Percentiles rank a stretch among this genome's conserved stretches.
Evolutionary conservation across 177 flowering plant species (phyloP).

Genomic region (Vitis hybrid): DNA sequence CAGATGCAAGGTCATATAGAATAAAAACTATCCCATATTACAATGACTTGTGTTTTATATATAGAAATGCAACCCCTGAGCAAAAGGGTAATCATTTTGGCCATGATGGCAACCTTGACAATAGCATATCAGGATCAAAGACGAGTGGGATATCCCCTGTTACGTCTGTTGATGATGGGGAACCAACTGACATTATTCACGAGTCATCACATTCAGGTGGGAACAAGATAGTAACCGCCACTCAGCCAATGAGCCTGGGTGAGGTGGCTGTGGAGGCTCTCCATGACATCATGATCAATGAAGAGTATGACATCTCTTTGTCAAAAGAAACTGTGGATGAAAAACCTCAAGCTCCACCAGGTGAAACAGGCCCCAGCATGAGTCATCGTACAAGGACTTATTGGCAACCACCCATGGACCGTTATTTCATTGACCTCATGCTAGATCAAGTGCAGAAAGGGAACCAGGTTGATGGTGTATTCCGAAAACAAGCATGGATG

Average conservation of each 20-base stretch:
- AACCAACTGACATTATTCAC: slow-evolving; percentile 9
- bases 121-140: not conserved
- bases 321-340: slow-evolving; percentile 19
- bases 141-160: too few species aligned
- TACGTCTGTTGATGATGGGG: slow-evolving; percentile 1
- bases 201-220: slow-evolving; percentile 8
- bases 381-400: slow-evolving; percentile 45
- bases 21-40: slow-evolving; percentile 50
- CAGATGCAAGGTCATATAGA: slow-evolving; percentile 48
- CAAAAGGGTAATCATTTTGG: slow-evolving; percentile 13
- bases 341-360: slow-evolving; percentile 10
- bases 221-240: not conserved
- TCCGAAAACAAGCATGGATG: slow-evolving; percentile 58
- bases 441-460: slow-evolving; percentile 55
- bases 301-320: slow-evolving; percentile 24
- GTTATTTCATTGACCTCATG: slow-evolving; percentile 61
- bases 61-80: slow-evolving; percentile 22
- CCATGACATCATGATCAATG: slow-evolving; percentile 31
- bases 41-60: slow-evolving; percentile 44
- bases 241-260: slow-evolving; percentile 6
- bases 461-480: slow-evolving; percentile 48
- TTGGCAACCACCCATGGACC: slow-evolving; percentile 74
- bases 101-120: not conserved
- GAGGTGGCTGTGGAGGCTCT: slow-evolving; percentile 20
- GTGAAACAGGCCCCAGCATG: slow-evolving; percentile 5